Conservation (phyloP, 139 green algal species). For the Coelastrella sp. region DNA sequence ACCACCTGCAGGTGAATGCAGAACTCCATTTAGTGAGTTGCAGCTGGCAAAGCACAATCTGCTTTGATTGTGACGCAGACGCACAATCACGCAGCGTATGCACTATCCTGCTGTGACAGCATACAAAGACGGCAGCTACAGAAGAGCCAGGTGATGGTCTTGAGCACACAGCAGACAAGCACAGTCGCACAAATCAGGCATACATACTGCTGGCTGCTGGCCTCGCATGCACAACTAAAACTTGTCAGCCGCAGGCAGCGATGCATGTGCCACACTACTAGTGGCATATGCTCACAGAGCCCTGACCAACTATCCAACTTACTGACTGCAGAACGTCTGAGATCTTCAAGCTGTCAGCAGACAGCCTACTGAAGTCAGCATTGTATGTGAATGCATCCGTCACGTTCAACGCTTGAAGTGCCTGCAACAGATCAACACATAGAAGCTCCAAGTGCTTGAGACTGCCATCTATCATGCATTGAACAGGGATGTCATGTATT, state of each 20-base stretch:
- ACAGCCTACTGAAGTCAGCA: constrained; percentile 11
- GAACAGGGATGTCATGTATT: neutral
- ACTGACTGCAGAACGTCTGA: constrained; percentile 21
- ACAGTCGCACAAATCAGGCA: neutral
- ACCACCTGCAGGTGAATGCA: neutral
- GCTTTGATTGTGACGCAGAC: neutral
- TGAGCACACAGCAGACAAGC: neutral
- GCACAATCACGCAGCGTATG: neutral
- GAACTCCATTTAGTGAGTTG: no score
- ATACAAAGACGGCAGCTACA: neutral
- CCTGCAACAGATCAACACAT: neutral
- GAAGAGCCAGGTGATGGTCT: neutral
- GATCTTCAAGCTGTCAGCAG: neutral
- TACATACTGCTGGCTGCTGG: neutral
- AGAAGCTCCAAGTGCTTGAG: neutral
- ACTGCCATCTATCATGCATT: neutral
- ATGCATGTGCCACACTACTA: neutral
- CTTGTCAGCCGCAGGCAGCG: neutral
- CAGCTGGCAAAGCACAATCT: neutral
- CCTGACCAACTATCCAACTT: neutral
- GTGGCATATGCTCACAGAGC: no score
- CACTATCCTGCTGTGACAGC: neutral
- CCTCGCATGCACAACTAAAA: neutral
- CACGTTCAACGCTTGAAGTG: neutral
- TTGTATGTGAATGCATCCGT: neutral